phyloP scores from a whole-genome alignment of 148 eudicot species.

The Dianthus caryophyllus region DNA sequence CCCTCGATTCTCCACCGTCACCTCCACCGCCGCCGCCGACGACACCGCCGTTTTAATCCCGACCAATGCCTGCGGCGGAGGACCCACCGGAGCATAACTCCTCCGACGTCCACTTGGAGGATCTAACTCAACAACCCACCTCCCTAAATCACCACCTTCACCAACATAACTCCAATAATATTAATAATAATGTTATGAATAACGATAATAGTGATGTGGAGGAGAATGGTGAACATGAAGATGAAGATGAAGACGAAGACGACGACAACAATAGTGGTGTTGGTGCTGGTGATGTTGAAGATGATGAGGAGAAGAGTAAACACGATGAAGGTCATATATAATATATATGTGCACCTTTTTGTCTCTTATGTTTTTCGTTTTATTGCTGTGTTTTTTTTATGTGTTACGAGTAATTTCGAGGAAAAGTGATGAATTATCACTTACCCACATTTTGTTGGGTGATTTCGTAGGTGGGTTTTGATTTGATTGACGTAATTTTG shows the following conservation, averaged over 20 bases:
- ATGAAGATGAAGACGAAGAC: background rate
- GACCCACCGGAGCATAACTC: conserved; percentile 25
- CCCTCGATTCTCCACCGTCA: background rate
- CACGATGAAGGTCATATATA: background rate
- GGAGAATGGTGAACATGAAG: background rate
- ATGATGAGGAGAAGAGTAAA: background rate
- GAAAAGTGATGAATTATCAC: background rate
- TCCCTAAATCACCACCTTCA: conserved; percentile 16
- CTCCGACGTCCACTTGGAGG: conserved; percentile 18
- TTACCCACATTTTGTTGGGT: conserved; percentile 12
- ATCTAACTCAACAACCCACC: conserved; percentile 20
- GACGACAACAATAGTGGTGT: background rate
- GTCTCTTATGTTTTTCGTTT: background rate
- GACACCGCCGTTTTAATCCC: conserved; percentile 10
- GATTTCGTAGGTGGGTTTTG: conserved; percentile 9
- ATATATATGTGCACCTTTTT: too few species aligned
- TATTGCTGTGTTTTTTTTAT: background rate
- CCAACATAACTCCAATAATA: too few species aligned
- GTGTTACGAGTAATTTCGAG: too few species aligned
- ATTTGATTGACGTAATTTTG: conserved; percentile 10
- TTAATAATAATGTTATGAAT: background rate
- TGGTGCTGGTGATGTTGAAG: background rate
- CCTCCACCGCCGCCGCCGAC: conserved; percentile 18
- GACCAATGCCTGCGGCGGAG: conserved; percentile 52
- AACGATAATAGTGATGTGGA: background rate